Conservation (phyloP, 2,329 filamentous ascomycete genomes). For the Trichoderma guizhouense region DNA sequence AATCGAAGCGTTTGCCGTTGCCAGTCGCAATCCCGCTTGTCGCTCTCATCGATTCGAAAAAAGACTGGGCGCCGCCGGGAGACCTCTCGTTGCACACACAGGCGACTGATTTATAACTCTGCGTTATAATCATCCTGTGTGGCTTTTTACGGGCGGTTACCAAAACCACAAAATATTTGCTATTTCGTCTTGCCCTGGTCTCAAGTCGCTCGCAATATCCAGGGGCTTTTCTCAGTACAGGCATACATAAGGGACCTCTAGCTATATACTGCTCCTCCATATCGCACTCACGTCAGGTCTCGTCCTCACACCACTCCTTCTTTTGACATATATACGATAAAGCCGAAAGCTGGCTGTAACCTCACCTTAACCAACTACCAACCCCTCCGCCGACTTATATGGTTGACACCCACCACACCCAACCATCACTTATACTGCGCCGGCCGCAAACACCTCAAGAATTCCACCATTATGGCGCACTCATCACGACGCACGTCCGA, state of each 20-base stretch:
- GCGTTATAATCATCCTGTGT: not conserved
- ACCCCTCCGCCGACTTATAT: not conserved
- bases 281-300: not conserved
- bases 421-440: not conserved
- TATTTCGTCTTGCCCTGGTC: not conserved
- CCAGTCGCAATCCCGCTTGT: slow-evolving; percentile 19
- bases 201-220: slow-evolving; percentile 1
- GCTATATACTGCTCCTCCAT: slow-evolving; percentile 12
- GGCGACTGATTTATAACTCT: slow-evolving; percentile 10
- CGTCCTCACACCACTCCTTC: not conserved
- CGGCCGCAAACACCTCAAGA: not conserved
- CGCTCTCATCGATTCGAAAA: slow-evolving; percentile 13
- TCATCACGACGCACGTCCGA: slow-evolving; percentile 41
- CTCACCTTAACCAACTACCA: not conserved
- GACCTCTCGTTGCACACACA: not conserved
- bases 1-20: slow-evolving; percentile 10
- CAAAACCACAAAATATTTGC: slow-evolving; percentile 14
- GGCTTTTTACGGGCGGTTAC: not conserved
- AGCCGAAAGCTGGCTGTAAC: not conserved
- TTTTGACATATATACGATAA: not conserved
- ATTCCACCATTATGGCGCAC: slow-evolving; percentile 7
- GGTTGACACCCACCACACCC: not conserved
- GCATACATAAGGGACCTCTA: not conserved
- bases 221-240: not conserved
- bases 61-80: not conserved